Evolutionary conservation across 2,329 filamentous ascomycete genomes (phyloP).

Genomic region (Graphium sp.): DNA sequence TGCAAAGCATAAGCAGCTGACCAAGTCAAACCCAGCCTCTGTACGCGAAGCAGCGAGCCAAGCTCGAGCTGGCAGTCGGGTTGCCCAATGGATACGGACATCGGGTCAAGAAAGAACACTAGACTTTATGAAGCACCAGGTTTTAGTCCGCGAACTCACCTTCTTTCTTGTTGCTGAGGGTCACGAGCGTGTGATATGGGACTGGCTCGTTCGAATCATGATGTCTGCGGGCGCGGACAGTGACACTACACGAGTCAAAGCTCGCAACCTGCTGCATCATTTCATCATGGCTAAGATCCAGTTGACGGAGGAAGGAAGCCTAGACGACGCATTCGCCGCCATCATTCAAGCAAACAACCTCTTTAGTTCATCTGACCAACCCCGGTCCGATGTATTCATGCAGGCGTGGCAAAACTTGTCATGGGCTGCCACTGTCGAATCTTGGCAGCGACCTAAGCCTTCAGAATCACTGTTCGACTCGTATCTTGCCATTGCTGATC

Average conservation of each 20-base stretch:
- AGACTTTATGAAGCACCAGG: conserved; percentile 22
- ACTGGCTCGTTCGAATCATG: conserved; percentile 29
- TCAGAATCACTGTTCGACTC: conserved; percentile 31
- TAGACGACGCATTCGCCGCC: conserved; percentile 30
- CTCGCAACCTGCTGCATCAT: conserved; percentile 16
- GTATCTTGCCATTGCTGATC: conserved; percentile 29
- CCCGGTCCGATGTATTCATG: conserved; percentile 16
- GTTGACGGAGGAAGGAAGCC: conserved; percentile 5
- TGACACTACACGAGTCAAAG: conserved; percentile 8
- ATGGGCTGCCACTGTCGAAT: conserved; percentile 33
- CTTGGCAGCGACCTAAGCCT: conserved; percentile 24
- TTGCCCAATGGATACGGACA: conserved; percentile 35
- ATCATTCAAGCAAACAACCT: conserved; percentile 27
- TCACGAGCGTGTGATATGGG: conserved; percentile 32
- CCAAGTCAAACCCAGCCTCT: conserved; percentile 14
- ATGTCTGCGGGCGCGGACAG: conserved; percentile 9
- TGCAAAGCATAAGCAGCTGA: conserved; percentile 24
- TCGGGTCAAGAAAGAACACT: conserved; percentile 28
- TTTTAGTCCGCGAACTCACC: conserved; percentile 21
- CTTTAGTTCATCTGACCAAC: no score
- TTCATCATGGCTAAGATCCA: conserved; percentile 25
- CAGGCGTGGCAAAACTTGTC: conserved; percentile 28
- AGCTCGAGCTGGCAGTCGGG: conserved; percentile 26
- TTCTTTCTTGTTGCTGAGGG: conserved; percentile 35
- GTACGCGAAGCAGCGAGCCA: conserved; percentile 16